phyloP scores from a whole-genome alignment of 2,329 filamentous ascomycete species.

The Diaporthe capsici region DNA sequence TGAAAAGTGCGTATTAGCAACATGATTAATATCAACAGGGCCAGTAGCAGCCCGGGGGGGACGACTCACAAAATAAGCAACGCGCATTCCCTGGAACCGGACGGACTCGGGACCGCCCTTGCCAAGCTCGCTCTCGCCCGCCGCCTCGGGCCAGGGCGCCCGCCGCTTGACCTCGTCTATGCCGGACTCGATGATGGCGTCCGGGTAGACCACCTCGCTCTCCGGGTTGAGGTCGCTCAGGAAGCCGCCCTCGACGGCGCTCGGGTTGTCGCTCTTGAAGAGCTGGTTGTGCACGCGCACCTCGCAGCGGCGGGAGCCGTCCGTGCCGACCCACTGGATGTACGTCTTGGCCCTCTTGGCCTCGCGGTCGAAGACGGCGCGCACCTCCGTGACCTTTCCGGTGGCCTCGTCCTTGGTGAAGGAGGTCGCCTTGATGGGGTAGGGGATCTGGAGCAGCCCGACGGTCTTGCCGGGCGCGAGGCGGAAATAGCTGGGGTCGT shows the following conservation, averaged over 20 bases:
- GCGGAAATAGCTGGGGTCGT: conserved; percentile 78
- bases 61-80: conserved; percentile 81
- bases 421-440: conserved; percentile 73
- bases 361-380: conserved; percentile 40
- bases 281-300: conserved; percentile 41
- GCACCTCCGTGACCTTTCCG: conserved; percentile 56
- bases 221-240: conserved; percentile 87
- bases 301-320: conserved; percentile 41
- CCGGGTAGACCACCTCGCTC: conserved; percentile 82
- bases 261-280: conserved; percentile 82
- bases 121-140: conserved; percentile 75
- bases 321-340: conserved; percentile 73
- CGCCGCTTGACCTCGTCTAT: conserved; percentile 81
- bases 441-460: conserved; percentile 75
- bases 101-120: conserved; percentile 79
- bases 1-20: conserved; percentile 41
- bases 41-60: not conserved
- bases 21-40: not conserved
- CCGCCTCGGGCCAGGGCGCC: conserved; percentile 87
- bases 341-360: conserved; percentile 57
- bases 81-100: conserved; percentile 91
- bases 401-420: conserved; percentile 72
- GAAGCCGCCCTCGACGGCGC: conserved; percentile 83
- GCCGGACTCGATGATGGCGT: conserved; percentile 86
- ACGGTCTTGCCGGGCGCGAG: conserved; percentile 78